Conservation (phyloP, 352 stramenopile genomes). For the Phytophthora chlamydospora region DNA sequence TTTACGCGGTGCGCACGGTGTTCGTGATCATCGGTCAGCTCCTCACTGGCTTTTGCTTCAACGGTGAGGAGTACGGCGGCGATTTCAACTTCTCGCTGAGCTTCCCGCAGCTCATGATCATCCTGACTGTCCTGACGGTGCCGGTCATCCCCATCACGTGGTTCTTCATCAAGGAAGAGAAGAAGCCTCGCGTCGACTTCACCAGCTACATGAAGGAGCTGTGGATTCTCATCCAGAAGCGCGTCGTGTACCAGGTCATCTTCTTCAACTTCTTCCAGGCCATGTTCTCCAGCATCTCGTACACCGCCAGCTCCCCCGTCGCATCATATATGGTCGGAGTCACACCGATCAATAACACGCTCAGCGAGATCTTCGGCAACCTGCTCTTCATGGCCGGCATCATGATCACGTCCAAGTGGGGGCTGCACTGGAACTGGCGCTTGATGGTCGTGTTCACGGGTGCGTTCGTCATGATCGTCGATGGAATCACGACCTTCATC, state of each 20-base stretch:
- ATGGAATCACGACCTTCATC: constrained; percentile 32
- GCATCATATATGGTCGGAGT: constrained; percentile 32
- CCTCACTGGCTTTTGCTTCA: constrained; percentile 42
- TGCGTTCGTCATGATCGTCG: constrained; percentile 23
- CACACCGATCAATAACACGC: constrained; percentile 30
- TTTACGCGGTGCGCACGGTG: constrained; percentile 35
- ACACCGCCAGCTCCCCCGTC: constrained; percentile 25
- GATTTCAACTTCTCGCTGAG: too few species aligned
- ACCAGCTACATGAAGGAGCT: constrained; percentile 32
- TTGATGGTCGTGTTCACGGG: constrained; percentile 29
- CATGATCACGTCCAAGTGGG: too few species aligned
- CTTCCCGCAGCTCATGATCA: constrained; percentile 34
- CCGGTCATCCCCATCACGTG: constrained; percentile 35
- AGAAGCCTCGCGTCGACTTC: constrained; percentile 26
- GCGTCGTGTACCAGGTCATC: constrained; percentile 45
- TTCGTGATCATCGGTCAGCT: constrained; percentile 28
- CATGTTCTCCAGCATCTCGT: constrained; percentile 36
- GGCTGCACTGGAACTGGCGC: constrained; percentile 42
- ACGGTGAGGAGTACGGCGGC: constrained; percentile 18
- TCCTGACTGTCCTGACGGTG: constrained; percentile 22
- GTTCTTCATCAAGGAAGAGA: constrained; percentile 44
- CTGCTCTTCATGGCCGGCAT: constrained; percentile 16
- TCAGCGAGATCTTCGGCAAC: constrained; percentile 27
- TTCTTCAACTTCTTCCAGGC: constrained; percentile 38
- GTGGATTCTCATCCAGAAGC: constrained; percentile 38